These are phyloP conservation scores for Ophiostoma perfectum DNA, from an alignment of 2,329 filamentous ascomycete genomes.

Conservation along the genomic window DNA sequence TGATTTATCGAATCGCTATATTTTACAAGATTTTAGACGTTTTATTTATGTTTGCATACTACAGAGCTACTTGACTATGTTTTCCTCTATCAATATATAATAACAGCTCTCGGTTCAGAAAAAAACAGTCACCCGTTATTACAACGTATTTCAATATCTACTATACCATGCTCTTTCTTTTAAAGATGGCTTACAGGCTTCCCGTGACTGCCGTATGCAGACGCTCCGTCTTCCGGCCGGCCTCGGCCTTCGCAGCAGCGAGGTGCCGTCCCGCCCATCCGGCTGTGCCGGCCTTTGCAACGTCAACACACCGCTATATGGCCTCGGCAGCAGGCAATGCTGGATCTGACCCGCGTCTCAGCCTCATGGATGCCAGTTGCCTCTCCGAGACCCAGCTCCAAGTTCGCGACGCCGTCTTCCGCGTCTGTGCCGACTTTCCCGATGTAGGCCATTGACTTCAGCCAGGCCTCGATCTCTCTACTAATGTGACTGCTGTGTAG, in stretches of 20 bases:
- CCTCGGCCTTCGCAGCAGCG: neutral
- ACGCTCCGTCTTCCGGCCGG: neutral
- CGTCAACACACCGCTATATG: neutral
- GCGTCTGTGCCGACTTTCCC: slow-evolving; percentile 38
- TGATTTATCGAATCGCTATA: no score
- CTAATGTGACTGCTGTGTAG: no score
- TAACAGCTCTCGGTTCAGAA: no score
- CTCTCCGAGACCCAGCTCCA: slow-evolving; percentile 23
- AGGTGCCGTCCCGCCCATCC: no score
- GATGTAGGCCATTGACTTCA: slow-evolving; percentile 33
- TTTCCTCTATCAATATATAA: no score
- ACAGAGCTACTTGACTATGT: no score
- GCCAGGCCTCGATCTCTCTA: no score
- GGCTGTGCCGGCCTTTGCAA: neutral
- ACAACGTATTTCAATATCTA: no score
- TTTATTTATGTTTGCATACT: no score
- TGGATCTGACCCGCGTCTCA: slow-evolving; percentile 19
- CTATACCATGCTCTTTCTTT: neutral
- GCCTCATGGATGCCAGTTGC: slow-evolving; percentile 24
- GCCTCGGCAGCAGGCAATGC: slow-evolving; percentile 11
- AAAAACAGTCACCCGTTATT: no score
- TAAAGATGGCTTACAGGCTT: neutral
- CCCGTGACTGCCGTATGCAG: neutral
- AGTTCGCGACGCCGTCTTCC: slow-evolving; percentile 24
- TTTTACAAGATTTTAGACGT: no score